Conservation (phyloP, 305 asterid genomes). For the Lippia alba region DNA sequence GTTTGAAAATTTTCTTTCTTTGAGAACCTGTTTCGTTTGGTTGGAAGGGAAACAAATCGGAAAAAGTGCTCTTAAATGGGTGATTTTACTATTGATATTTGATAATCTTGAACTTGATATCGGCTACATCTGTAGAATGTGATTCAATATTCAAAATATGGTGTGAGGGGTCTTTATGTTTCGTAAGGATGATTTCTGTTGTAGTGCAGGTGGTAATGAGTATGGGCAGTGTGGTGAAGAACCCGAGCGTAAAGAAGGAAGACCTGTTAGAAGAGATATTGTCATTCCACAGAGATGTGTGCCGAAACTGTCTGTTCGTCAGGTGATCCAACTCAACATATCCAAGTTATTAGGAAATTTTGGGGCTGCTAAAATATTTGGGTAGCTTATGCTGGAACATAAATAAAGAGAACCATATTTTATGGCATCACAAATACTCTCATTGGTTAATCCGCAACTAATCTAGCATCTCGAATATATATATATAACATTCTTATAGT, state of each 20-base stretch:
- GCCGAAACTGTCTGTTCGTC: slow-evolving; percentile 90
- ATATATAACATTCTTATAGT: slow-evolving; percentile 3
- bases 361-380: slow-evolving; percentile 18
- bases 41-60: slow-evolving; percentile 16
- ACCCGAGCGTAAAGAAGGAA: slow-evolving; percentile 91
- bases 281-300: slow-evolving; percentile 90
- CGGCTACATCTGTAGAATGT: slow-evolving; percentile 15
- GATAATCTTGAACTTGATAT: slow-evolving; percentile 26
- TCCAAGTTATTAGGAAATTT: slow-evolving; percentile 6
- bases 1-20: background rate
- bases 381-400: slow-evolving; percentile 17
- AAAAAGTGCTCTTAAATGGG: slow-evolving; percentile 5
- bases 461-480: slow-evolving; percentile 8
- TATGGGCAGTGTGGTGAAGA: slow-evolving; percentile 99
- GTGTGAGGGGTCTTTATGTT: slow-evolving; percentile 5
- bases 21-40: slow-evolving; percentile 1
- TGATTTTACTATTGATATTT: slow-evolving; percentile 23
- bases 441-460: background rate
- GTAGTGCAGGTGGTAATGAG: slow-evolving; percentile 90
- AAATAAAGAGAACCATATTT: slow-evolving; percentile 11
- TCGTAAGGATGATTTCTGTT: slow-evolving; percentile 32
- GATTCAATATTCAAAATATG: background rate
- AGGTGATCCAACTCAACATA: slow-evolving; percentile 53
- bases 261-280: slow-evolving; percentile 91
- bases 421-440: slow-evolving; percentile 3